These are phyloP conservation scores for Tetragonia tetragonoides DNA, from an alignment of 148 eudicot species.

Conservation along the genomic window DNA sequence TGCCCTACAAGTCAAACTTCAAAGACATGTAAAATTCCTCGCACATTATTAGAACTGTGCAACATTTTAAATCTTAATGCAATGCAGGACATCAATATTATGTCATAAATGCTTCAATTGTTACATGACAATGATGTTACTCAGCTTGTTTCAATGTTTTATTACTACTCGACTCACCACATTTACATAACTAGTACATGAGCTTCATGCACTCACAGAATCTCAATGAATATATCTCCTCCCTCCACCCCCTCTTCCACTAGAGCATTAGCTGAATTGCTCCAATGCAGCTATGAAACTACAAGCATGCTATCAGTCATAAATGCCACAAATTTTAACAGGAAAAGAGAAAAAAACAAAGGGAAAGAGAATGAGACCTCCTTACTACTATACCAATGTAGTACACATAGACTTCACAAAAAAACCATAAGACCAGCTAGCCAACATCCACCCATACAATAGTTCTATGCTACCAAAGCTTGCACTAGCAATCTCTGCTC, in stretches of 20 bases:
- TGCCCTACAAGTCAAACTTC: too few species aligned
- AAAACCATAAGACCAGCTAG: not conserved
- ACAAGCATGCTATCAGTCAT: not conserved
- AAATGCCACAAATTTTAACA: not conserved
- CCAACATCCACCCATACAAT: not conserved
- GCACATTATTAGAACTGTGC: too few species aligned
- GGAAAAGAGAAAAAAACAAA: not conserved
- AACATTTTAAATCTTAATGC: too few species aligned
- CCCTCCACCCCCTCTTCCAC: not conserved
- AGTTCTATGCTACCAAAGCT: not conserved
- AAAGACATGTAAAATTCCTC: too few species aligned
- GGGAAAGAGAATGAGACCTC: not conserved
- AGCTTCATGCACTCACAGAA: not conserved
- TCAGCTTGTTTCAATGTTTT: too few species aligned
- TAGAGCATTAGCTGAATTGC: not conserved
- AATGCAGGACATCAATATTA: too few species aligned
- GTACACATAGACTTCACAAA: not conserved
- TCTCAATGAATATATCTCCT: not conserved
- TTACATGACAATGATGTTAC: too few species aligned
- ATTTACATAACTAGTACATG: constrained; percentile 5
- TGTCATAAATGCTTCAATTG: too few species aligned
- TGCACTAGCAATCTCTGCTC: not conserved
- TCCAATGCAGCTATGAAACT: not conserved
- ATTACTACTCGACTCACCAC: too few species aligned
- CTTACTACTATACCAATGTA: not conserved